These are phyloP conservation scores for Hanseniaspora clermontiae DNA, from an alignment of 805 yeast species.

Conservation along the genomic window DNA sequence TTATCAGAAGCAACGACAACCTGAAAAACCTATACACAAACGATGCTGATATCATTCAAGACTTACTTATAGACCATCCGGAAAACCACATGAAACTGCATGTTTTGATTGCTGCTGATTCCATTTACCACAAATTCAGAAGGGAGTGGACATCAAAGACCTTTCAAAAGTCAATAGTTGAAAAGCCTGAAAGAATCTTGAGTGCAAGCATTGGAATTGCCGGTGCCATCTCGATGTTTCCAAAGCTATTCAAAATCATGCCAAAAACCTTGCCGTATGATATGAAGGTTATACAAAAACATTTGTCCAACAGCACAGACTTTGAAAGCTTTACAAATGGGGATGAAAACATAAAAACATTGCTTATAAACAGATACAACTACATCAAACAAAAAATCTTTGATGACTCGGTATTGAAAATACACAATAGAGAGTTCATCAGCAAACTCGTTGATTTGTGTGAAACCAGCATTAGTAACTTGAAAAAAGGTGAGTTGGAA, in stretches of 20 bases:
- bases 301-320: neutral
- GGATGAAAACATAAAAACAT: neutral
- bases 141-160: slow-evolving; percentile 64
- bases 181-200: slow-evolving; percentile 65
- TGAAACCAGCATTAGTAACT: slow-evolving; percentile 41
- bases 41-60: neutral
- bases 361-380: neutral
- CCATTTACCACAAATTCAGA: slow-evolving; percentile 60
- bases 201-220: slow-evolving; percentile 71
- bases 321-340: neutral
- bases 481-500: slow-evolving; percentile 45
- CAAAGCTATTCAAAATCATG: slow-evolving; percentile 36
- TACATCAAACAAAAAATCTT: slow-evolving; percentile 3
- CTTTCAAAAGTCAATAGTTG: slow-evolving; percentile 58
- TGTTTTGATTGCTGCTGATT: slow-evolving; percentile 54
- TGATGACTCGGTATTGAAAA: slow-evolving; percentile 43
- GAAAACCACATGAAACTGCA: slow-evolving; percentile 38
- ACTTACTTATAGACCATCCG: slow-evolving; percentile 16
- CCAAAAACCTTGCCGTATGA: slow-evolving; percentile 8
- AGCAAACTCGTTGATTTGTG: slow-evolving; percentile 45
- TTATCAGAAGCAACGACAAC: slow-evolving; percentile 10
- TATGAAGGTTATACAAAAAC: neutral
- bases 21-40: neutral
- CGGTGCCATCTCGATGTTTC: slow-evolving; percentile 58
- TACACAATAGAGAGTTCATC: slow-evolving; percentile 72